Conservation (phyloP, 2,329 filamentous ascomycete species). For the Phialophora chinensis region DNA sequence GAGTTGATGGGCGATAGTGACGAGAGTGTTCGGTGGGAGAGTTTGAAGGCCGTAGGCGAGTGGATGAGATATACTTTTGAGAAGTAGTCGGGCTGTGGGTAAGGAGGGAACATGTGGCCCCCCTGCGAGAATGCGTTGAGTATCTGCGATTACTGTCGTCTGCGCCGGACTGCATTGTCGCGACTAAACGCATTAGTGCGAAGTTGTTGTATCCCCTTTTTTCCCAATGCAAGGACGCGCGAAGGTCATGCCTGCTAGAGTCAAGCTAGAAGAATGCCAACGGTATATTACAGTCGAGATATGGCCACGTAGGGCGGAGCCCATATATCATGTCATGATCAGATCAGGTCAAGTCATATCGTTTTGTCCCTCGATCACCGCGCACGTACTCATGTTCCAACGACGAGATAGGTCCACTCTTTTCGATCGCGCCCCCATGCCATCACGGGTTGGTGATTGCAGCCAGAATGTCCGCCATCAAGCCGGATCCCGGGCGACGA, state of each 20-base stretch:
- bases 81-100: slow-evolving; percentile 36
- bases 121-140: neutral
- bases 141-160: neutral
- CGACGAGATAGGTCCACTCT: no score
- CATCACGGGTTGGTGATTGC: no score
- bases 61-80: slow-evolving; percentile 76
- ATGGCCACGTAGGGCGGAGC: neutral
- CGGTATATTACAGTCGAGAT: neutral
- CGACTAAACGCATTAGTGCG: neutral
- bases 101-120: neutral
- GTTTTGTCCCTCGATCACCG: neutral
- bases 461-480: no score
- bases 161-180: neutral
- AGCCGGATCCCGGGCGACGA: neutral
- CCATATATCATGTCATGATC: neutral
- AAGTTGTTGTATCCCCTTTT: neutral
- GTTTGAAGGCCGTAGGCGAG: slow-evolving; percentile 79
- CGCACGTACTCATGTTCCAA: neutral
- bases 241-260: neutral
- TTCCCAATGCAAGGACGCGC: neutral
- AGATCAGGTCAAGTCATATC: neutral
- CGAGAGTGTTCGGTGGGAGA: slow-evolving; percentile 91
- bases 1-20: slow-evolving; percentile 89
- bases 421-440: no score
- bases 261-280: neutral